phyloP scores from a whole-genome alignment of 805 yeast species.

The Monosporozyma yasuniensis region DNA sequence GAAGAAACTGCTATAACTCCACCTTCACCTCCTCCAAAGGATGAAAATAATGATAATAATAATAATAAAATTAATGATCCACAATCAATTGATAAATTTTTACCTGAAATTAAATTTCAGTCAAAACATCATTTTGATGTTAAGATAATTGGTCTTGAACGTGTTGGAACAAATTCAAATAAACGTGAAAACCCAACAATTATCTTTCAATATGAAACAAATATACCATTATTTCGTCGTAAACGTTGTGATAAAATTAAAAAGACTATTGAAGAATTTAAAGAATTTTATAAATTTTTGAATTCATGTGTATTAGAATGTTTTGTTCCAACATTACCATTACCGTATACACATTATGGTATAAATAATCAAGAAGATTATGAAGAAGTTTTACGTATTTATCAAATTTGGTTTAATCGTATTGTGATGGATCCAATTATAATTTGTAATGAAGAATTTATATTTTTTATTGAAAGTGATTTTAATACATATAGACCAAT shows the following conservation, averaged over 20 bases:
- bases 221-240: constrained; percentile 70
- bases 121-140: constrained; percentile 37
- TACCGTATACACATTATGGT: constrained; percentile 67
- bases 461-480: constrained; percentile 73
- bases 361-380: constrained; percentile 77
- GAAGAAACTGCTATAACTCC: neutral
- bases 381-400: constrained; percentile 41
- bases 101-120: constrained; percentile 8
- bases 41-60: too few relatives aligned
- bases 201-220: constrained; percentile 58
- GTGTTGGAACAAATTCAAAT: constrained; percentile 41
- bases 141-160: constrained; percentile 61
- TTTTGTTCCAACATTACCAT: constrained; percentile 84
- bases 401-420: constrained; percentile 84
- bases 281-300: constrained; percentile 65
- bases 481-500: constrained; percentile 42
- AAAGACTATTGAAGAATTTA: constrained; percentile 71
- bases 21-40: neutral
- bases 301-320: constrained; percentile 81
- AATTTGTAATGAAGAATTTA: constrained; percentile 78
- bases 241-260: constrained; percentile 61
- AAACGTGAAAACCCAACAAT: constrained; percentile 74
- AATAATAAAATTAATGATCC: too few relatives aligned
- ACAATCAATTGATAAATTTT: neutral
- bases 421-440: constrained; percentile 68